Base-by-base conservation (phyloP, 768 basidiomycete species). In the Kwoniella heveanensis region DNA sequence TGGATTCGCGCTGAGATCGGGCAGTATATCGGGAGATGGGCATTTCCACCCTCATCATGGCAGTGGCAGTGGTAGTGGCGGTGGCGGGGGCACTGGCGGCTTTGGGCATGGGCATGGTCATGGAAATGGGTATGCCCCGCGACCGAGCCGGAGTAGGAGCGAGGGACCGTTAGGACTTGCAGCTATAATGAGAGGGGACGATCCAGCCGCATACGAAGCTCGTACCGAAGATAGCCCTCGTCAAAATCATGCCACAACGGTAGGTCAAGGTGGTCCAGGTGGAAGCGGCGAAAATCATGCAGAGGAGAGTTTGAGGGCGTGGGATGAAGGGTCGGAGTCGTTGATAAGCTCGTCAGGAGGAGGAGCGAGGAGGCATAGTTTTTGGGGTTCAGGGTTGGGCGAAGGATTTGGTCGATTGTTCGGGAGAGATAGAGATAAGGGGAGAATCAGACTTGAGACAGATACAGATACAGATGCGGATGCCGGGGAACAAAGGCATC, bases 1-100 rank as follows among this genome's bases (percentile, higher is more conserved):
- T 9, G 80, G 80, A 10, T 81, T 81, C 59, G 70, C 76, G 8
- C 57, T 79, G 24, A 65, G 78, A 1, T 59, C 64, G 5, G 66
- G 64, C 0, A 68, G 68, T 49, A 49, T 68, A 15, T 51, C 56
- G 36, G 57, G 25, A 12, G 30, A 64, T 39, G 58, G 58, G 1
- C 49, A 60, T 60, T 60, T 60, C 47, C 58, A 60, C n/a, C 57
- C 57, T 21, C 57, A 59, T 25, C 57, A 49, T 24, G 24, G 32
- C 21, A 17, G 13, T 57, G 55, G 60, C n/a, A n/a, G n/a, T n/a
- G n/a, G n/a, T n/a, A n/a, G n/a, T n/a, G n/a, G n/a, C n/a, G n/a
- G n/a, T n/a, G n/a, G n/a, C n/a, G n/a, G n/a, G n/a, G n/a, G n/a
- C n/a, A n/a, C n/a, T n/a, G n/a, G n/a, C n/a, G n/a, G n/a, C n/a